phyloP scores from a whole-genome alignment of 441 rosid species.

The Flueggea neowawraea region DNA sequence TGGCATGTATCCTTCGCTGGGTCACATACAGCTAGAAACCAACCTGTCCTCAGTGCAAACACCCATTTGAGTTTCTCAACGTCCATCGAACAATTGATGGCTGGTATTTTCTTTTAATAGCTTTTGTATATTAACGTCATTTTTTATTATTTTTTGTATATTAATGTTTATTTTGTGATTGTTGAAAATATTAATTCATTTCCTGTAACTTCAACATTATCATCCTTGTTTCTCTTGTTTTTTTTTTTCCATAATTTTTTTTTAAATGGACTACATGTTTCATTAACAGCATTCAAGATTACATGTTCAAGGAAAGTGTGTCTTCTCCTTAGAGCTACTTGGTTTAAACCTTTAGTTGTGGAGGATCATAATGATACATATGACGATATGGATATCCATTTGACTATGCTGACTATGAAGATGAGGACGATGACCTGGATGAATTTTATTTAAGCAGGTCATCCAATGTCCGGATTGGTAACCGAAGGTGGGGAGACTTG shows the following conservation, averaged over 20 bases:
- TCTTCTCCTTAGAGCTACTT: conserved; percentile 80
- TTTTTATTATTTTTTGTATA: too few relatives aligned
- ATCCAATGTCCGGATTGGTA: conserved; percentile 62
- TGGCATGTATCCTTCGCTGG: conserved; percentile 89
- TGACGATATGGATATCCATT: conserved; percentile 26
- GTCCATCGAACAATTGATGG: conserved; percentile 87
- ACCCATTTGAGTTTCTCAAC: conserved; percentile 82
- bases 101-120: conserved; percentile 34
- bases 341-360: conserved; percentile 66
- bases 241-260: not conserved
- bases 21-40: conserved; percentile 63
- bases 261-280: not conserved
- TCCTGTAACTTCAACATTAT: too few relatives aligned
- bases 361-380: conserved; percentile 37
- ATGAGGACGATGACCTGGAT: conserved; percentile 51
- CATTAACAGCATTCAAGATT: conserved; percentile 61
- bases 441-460: conserved; percentile 33
- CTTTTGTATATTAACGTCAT: too few relatives aligned
- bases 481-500: conserved; percentile 57
- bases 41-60: conserved; percentile 91
- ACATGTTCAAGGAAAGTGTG: conserved; percentile 94
- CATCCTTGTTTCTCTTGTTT: too few relatives aligned
- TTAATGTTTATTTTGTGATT: too few relatives aligned
- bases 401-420: conserved; percentile 22
- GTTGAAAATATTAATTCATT: too few relatives aligned